Conservation (phyloP, 2,329 filamentous ascomycete species). For the Colletotrichum siamense region DNA sequence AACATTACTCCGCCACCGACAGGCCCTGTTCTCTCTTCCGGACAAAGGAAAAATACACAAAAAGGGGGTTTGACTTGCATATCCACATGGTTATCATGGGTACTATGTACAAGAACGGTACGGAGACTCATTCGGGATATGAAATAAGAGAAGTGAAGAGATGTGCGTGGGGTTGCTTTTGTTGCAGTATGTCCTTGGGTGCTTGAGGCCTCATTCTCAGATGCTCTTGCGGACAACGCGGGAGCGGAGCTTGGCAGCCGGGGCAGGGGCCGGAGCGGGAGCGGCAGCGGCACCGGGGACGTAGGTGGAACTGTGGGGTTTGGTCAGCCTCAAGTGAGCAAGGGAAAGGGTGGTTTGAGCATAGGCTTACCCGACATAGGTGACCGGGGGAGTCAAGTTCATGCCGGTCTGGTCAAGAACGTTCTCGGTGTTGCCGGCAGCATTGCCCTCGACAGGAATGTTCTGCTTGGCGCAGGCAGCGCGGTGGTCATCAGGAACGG, state of each 20-base stretch:
- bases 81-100: slow-evolving; percentile 12
- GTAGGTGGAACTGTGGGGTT: neutral
- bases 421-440: slow-evolving; percentile 67
- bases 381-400: slow-evolving; percentile 54
- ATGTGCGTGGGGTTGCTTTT: neutral
- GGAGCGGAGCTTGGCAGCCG: slow-evolving; percentile 4
- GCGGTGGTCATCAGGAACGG: slow-evolving; percentile 65
- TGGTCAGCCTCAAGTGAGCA: neutral
- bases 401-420: slow-evolving; percentile 58
- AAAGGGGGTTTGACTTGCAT: neutral
- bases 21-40: neutral
- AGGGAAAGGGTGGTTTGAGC: neutral
- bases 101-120: slow-evolving; percentile 18
- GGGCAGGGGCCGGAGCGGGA: neutral
- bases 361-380: slow-evolving; percentile 48
- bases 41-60: neutral
- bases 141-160: neutral
- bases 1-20: neutral
- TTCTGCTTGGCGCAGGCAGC: slow-evolving; percentile 48
- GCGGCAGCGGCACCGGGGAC: neutral
- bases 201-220: neutral
- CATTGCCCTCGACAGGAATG: slow-evolving; percentile 65
- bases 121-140: neutral
- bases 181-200: neutral
- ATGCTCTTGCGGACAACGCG: neutral